These are phyloP conservation scores for Termitomyces sp. DNA, from an alignment of 768 basidiomycete species.

Conservation along the genomic window DNA sequence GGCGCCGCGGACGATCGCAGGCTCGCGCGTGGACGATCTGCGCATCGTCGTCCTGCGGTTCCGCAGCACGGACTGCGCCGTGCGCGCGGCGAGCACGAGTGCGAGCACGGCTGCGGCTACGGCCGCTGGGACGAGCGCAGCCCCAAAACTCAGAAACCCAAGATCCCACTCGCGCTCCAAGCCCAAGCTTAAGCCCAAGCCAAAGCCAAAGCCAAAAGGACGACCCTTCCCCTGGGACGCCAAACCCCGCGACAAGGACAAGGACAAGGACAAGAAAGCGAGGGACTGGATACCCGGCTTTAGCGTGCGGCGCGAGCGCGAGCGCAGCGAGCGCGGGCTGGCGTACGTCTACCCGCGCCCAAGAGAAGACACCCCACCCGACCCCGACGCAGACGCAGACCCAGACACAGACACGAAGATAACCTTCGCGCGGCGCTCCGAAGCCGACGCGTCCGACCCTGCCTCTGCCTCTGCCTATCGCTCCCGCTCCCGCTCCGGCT, in stretches of 20 bases:
- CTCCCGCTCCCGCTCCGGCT: too few species aligned
- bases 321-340: not conserved
- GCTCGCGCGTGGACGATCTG: not conserved
- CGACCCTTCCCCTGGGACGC: slow-evolving; percentile 30
- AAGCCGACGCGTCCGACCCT: not conserved
- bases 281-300: slow-evolving; percentile 12
- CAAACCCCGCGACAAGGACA: too few species aligned
- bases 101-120: too few species aligned
- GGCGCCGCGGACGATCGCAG: not conserved
- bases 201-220: slow-evolving; percentile 9
- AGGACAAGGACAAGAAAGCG: not conserved
- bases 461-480: too few species aligned
- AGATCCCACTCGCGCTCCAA: too few species aligned
- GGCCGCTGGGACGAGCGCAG: not conserved
- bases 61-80: not conserved
- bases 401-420: slow-evolving; percentile 7
- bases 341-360: too few species aligned
- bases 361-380: too few species aligned
- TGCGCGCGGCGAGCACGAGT: not conserved
- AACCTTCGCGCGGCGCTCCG: slow-evolving; percentile 3
- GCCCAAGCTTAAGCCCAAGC: not conserved
- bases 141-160: too few species aligned
- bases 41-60: not conserved
- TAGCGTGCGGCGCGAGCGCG: not conserved
- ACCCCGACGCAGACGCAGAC: too few species aligned